phyloP scores from a whole-genome alignment of 2,329 filamentous ascomycete genomes.

The Niveomyces coronatus region DNA sequence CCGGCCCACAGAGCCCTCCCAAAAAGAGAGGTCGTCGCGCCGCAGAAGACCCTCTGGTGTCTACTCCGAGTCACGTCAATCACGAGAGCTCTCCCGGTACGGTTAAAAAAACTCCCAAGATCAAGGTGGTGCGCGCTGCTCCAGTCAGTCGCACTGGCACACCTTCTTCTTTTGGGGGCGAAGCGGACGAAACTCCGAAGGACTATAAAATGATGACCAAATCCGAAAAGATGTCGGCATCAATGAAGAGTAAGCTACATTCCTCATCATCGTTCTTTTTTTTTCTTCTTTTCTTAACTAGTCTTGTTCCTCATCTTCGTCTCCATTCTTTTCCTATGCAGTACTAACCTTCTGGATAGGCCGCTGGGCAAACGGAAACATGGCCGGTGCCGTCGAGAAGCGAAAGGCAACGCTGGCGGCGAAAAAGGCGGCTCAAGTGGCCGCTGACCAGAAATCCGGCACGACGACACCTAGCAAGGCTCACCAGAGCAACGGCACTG shows the following conservation, averaged over 20 bases:
- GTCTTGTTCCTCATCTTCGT: no score
- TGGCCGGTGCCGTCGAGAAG: slow-evolving; percentile 50
- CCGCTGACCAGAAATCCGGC: slow-evolving; percentile 26
- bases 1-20: slow-evolving; percentile 24
- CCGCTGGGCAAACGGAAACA: slow-evolving; percentile 51
- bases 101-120: slow-evolving; percentile 26
- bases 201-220: slow-evolving; percentile 53
- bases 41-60: slow-evolving; percentile 2
- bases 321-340: slow-evolving; percentile 6
- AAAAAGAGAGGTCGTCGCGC: slow-evolving; percentile 25
- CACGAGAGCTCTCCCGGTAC: slow-evolving; percentile 8
- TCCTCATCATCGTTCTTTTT: no score
- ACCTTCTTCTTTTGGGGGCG: slow-evolving; percentile 18
- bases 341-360: slow-evolving; percentile 22
- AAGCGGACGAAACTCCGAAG: slow-evolving; percentile 34
- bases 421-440: slow-evolving; percentile 43
- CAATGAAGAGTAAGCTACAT: slow-evolving; percentile 55
- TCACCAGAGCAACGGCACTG: no score
- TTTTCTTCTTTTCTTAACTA: no score
- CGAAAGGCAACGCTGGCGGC: slow-evolving; percentile 49
- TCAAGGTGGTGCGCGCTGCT: slow-evolving; percentile 26
- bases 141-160: slow-evolving; percentile 20
- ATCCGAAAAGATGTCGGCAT: slow-evolving; percentile 56
- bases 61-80: background rate
- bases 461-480: slow-evolving; percentile 25